Evolutionary conservation across 768 basidiomycete genomes (phyloP).

Genomic region (Lentinula detonsa): DNA sequence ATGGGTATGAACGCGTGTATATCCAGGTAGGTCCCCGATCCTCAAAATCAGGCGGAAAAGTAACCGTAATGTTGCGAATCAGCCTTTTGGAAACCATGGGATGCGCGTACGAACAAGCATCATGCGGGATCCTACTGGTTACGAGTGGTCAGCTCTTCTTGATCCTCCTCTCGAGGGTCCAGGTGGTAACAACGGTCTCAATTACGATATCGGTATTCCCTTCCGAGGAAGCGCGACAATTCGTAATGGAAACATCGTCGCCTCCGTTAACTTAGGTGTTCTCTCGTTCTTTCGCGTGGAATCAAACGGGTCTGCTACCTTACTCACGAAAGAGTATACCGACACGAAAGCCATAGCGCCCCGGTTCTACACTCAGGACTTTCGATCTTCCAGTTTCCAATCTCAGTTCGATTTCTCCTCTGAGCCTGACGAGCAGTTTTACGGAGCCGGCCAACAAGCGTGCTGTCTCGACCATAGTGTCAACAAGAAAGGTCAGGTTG

Average conservation of each 20-base stretch:
- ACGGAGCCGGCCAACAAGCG: constrained; percentile 29
- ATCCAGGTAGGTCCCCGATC: constrained; percentile 19
- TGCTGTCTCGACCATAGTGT: constrained; percentile 30
- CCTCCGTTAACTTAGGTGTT: constrained; percentile 17
- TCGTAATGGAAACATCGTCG: constrained; percentile 26
- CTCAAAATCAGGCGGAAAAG: background rate
- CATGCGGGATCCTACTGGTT: constrained; percentile 26
- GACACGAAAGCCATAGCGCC: constrained; percentile 24
- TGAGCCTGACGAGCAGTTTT: constrained; percentile 27
- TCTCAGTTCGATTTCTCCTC: constrained; percentile 26
- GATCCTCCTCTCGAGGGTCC: constrained; percentile 31
- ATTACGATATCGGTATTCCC: constrained; percentile 21
- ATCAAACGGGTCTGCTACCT: constrained; percentile 19
- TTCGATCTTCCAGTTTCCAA: constrained; percentile 22
- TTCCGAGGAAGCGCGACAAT: constrained; percentile 23
- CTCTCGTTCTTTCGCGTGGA: constrained; percentile 25
- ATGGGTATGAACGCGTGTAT: constrained; percentile 25
- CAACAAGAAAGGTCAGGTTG: constrained; percentile 32
- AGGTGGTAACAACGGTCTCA: constrained; percentile 21
- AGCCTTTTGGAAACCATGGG: constrained; percentile 31
- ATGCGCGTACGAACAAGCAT: constrained; percentile 29
- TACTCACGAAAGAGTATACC: constrained; percentile 23
- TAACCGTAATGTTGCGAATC: background rate
- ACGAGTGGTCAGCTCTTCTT: constrained; percentile 26
- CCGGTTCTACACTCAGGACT: constrained; percentile 26